Evolutionary conservation across 257 asterid species (phyloP), one percentile per base, ranked within the genome.

Genomic region (Cordia subcordata): DNA sequence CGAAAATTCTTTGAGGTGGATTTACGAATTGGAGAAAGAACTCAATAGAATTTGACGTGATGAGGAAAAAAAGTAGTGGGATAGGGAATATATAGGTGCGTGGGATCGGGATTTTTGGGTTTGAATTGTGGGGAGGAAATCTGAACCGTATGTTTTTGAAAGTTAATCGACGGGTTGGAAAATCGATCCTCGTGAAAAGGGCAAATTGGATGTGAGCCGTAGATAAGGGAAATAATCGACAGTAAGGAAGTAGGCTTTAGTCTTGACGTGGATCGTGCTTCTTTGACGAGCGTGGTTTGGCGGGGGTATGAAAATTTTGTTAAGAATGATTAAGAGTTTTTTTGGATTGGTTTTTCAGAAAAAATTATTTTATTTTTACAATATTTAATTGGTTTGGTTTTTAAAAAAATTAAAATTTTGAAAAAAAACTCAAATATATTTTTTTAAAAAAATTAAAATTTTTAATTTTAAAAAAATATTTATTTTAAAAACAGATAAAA

Each of bases 221-320:
- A 22, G 49, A 45, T 55, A 35, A 0, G 8, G 13, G 1, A 8
- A n/a, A 8, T 17, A 16, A 66, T 66, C 68, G 16, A 65, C 62
- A 62, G 65, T 19, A 0, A 5, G 0, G 0, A 55, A 1, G 3
- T 19, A 58, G 0, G 22, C 13, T n/a, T 9, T 8, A 4, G 13
- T 11, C 18, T 20, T 5, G 21, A 20, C n/a, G 44, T 56, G 69
- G 72, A 71, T 71, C 66, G 72, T 71, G 77, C 65, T 71, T 71
- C 65, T 61, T 46, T 4, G 18, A n/a, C 39, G 55, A 57, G 5
- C 21, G 37, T 14, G 10, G 15, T 69, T 62, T 13, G 65, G 73
- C 69, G 61, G 60, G n/a, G 23, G 51, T 0, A 20, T 5, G 56
- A 14, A 49, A 47, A 19, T 35, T 57, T 10, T 5, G 35, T 27